Conservation (phyloP, 108 stramenopile species). For the Aurantiochytrium sp. region DNA sequence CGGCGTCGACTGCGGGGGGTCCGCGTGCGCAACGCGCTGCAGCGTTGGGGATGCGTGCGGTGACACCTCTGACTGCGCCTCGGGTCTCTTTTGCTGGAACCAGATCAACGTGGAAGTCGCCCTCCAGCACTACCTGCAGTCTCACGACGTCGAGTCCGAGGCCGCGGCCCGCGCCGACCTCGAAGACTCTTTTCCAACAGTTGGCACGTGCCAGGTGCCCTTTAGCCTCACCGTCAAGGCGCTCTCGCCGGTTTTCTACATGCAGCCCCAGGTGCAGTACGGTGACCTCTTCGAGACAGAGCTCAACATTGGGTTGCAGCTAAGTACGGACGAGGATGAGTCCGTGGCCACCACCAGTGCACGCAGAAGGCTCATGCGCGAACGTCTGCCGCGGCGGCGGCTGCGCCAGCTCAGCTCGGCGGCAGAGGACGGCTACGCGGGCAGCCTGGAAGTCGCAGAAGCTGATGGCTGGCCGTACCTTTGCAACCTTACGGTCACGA, state of each 20-base stretch:
- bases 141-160: neutral
- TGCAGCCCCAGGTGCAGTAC: neutral
- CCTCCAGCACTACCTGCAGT: neutral
- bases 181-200: neutral
- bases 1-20: neutral
- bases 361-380: neutral
- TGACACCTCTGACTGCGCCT: neutral
- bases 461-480: neutral
- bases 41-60: neutral
- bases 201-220: neutral
- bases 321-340: too few relatives aligned
- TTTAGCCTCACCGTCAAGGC: neutral
- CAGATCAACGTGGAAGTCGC: neutral
- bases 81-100: slow-evolving; percentile 1
- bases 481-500: neutral
- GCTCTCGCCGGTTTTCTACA: neutral
- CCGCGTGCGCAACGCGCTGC: neutral
- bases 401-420: neutral
- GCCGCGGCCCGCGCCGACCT: neutral
- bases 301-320: neutral
- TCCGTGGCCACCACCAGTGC: neutral
- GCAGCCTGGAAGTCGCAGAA: neutral
- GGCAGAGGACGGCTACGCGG: neutral
- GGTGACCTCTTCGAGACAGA: neutral
- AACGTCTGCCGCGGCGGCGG: neutral